Evolutionary conservation across 2,329 filamentous ascomycete genomes (phyloP).

Genomic region (Chaetomiaceae sp.): DNA sequence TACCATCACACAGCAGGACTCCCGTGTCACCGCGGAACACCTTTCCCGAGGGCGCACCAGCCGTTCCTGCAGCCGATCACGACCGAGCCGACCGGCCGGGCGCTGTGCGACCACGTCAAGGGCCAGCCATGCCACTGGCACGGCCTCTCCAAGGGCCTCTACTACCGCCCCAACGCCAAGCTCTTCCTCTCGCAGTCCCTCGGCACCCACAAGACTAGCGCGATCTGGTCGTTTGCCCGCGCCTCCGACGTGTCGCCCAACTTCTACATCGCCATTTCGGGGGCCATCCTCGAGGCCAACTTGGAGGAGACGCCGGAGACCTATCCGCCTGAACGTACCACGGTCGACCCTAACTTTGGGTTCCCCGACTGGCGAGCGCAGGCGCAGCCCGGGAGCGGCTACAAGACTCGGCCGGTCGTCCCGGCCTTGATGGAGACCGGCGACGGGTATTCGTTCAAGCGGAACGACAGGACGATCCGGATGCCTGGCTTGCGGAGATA

Average conservation of each 20-base stretch:
- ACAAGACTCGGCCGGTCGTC: slow-evolving; percentile 7
- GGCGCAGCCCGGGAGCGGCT: slow-evolving; percentile 5
- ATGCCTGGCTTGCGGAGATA: slow-evolving; percentile 19
- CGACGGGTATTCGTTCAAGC: slow-evolving; percentile 17
- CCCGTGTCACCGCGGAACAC: slow-evolving; percentile 36
- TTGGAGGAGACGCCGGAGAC: slow-evolving; percentile 23
- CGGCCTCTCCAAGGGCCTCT: slow-evolving; percentile 34
- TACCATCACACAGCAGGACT: slow-evolving; percentile 46
- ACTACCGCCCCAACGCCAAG: slow-evolving; percentile 45
- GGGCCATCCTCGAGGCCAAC: slow-evolving; percentile 40
- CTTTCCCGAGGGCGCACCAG: slow-evolving; percentile 32
- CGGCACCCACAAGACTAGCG: slow-evolving; percentile 13
- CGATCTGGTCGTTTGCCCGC: slow-evolving; percentile 44
- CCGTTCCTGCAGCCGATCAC: slow-evolving; percentile 24
- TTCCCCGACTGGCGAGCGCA: slow-evolving; percentile 14
- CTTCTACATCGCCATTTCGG: slow-evolving; percentile 46
- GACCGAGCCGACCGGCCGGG: slow-evolving; percentile 5
- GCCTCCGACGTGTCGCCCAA: slow-evolving; percentile 40
- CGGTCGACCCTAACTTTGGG: slow-evolving; percentile 21
- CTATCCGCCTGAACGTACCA: neutral
- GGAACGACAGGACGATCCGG: slow-evolving; percentile 19
- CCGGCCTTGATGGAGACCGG: slow-evolving; percentile 23
- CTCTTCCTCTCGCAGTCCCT: slow-evolving; percentile 37
- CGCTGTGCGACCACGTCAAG: slow-evolving; percentile 31
- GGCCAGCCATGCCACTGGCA: slow-evolving; percentile 44